A percentile compares a stretch with the other conserved stretches of the same genome.
These are phyloP conservation scores for Podila epigama DNA, from an alignment of 192 early-diverging fungal species.

Conservation along the genomic window DNA sequence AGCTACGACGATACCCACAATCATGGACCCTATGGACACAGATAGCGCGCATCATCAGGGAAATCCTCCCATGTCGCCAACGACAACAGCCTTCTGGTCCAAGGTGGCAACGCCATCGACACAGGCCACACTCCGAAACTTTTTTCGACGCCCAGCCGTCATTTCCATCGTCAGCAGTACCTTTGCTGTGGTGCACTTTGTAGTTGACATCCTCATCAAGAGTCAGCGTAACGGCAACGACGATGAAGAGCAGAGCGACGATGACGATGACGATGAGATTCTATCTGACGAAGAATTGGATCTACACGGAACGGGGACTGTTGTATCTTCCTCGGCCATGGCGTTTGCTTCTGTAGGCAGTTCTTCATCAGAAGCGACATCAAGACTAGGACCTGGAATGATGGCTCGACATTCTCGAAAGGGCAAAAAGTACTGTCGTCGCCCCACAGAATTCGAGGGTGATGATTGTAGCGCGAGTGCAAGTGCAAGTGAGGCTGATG, in stretches of 20 bases:
- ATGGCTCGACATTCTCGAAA: slow-evolving; percentile 21
- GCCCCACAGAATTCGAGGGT: too few species aligned
- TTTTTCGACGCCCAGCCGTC: slow-evolving; percentile 43
- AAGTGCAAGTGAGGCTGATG: slow-evolving; percentile 28
- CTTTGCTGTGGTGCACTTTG: slow-evolving; percentile 47
- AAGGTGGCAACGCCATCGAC: slow-evolving; percentile 46
- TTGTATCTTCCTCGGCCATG: too few species aligned
- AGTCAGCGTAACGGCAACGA: slow-evolving; percentile 51
- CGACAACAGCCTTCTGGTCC: slow-evolving; percentile 31
- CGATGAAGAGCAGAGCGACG: slow-evolving; percentile 1
- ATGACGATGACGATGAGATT: not conserved
- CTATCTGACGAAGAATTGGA: too few species aligned
- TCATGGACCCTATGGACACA: not conserved
- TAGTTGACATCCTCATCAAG: slow-evolving; percentile 52
- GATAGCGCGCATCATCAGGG: too few species aligned
- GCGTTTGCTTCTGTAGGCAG: too few species aligned
- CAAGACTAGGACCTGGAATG: too few species aligned
- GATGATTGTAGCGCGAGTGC: slow-evolving; percentile 34
- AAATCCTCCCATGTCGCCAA: slow-evolving; percentile 8
- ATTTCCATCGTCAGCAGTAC: slow-evolving; percentile 48
- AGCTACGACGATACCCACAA: not conserved
- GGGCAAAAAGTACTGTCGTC: slow-evolving; percentile 8
- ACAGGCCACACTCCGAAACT: slow-evolving; percentile 25
- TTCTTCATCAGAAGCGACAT: too few species aligned
- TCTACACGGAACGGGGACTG: too few species aligned